Base-by-base conservation (phyloP, 257 asterid genomes). In the Echium plantagineum region DNA sequence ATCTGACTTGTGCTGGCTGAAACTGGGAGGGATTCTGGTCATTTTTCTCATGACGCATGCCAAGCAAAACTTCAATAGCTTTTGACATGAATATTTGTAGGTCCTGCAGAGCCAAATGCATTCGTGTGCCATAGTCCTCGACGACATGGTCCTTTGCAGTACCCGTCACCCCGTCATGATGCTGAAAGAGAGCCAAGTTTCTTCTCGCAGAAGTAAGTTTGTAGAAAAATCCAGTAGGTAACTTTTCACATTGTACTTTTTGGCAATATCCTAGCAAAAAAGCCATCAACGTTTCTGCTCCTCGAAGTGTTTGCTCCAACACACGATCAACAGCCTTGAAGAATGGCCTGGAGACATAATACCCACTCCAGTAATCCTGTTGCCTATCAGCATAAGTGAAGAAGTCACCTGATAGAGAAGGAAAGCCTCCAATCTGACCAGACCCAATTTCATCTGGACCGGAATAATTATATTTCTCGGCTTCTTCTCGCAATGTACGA, bases 141-240 rank as follows among this genome's bases (percentile, higher is more conserved):
- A 89, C 91, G 60, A 93, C 99, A 24, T 93, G 97, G 69, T 93
- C 96, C 75, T 84, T 89, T 7, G 94, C 97, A 13, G 99, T 89
- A 60, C 99, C 97, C 59, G 99, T 93, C 63, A 93, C 96, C 19
- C 99, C 99, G 73, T 89, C 99, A 62, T 93, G 99, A 72, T 93
- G 97, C 82, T 93, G 97, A 70, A 93, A 93, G 53, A 89, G 79
- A 31, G 99, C 99, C 55, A 86, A 69, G 70, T 93, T 93, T 71
- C 97, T 75, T 74, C 97, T 78, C n/a, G 97, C 99, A 61, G 99
- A 78, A 16, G 81, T 78, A 79, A 93, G 71, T 82, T 89, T 93
- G 83, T 81, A 78, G 21, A 96, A 72, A 75, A 93, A 93, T 62
- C 96, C 82, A 52, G 81, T 77, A 20, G 99, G 94, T 64, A 93